Percentiles rank a stretch among this genome's conserved stretches.
Evolutionary conservation across 495 filamentous ascomycete genomes (phyloP).

Genomic region (Beverwykella pulmonaria): DNA sequence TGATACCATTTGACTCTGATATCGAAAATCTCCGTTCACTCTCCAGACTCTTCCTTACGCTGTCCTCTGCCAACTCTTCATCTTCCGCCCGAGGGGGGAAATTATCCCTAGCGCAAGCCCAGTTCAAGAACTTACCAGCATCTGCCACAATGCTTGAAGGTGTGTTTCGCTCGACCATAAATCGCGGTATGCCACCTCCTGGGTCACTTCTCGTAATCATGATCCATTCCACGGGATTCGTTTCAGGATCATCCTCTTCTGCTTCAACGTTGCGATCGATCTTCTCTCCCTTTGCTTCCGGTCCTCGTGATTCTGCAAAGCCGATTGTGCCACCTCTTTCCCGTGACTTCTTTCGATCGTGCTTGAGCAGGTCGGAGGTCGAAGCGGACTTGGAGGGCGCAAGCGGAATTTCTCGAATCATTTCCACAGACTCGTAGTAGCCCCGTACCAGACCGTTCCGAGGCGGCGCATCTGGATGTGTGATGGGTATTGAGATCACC

Average conservation of each 20-base stretch:
- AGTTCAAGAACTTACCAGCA: constrained; percentile 82
- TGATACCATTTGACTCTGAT: constrained; percentile 33
- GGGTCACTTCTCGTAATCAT: constrained; percentile 97
- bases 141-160: constrained; percentile 80
- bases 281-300: constrained; percentile 48
- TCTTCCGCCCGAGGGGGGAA: constrained; percentile 47
- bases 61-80: constrained; percentile 32
- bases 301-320: constrained; percentile 49
- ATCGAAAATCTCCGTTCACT: constrained; percentile 19
- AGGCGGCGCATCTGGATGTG: constrained; percentile 70
- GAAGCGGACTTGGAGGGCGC: constrained; percentile 41
- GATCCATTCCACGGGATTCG: constrained; percentile 85
- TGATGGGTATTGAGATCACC: constrained; percentile 81
- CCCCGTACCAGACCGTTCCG: constrained; percentile 76
- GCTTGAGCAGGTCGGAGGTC: constrained; percentile 43
- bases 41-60: constrained; percentile 27
- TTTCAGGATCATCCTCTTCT: constrained; percentile 55
- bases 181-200: constrained; percentile 87
- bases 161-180: constrained; percentile 92
- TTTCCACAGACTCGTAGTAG: constrained; percentile 87
- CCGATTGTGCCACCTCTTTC: constrained; percentile 55
- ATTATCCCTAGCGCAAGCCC: constrained; percentile 66
- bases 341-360: constrained; percentile 20
- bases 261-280: constrained; percentile 43
- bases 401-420: constrained; percentile 79